Evolutionary conservation across 257 asterid species (phyloP), one percentile per base, ranked within the genome.

Genomic region (Solanum dulcamara): DNA sequence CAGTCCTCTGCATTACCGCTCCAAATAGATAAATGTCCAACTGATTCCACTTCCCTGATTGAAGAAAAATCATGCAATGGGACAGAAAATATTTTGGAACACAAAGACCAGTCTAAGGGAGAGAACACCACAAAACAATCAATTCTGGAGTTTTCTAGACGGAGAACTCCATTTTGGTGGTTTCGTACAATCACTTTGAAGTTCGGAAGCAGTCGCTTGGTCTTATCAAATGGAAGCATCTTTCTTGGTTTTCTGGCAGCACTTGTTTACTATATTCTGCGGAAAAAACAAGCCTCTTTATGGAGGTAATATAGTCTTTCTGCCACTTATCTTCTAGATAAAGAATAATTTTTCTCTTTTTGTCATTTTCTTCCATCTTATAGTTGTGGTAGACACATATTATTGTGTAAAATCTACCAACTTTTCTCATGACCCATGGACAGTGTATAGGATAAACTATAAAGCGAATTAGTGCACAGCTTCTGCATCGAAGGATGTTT

Each of bases 151-250:
- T 88, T 93, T 74, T 88, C 94, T 87, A 85, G 89, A 81, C 89
- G 89, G 81, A 88, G 68, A 86, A 92, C 82, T 89, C 93, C 91
- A 85, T 85, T 88, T 64, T 88, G 92, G 94, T 96, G 96, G 97
- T 95, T 93, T 87, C 97, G 91, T 44, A 89, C 89, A 62, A 46
- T 94, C 85, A 91, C 88, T 68, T 86, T 93, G 87, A 95, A 92
- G 92, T 84, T 95, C 10, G 94, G 97, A 71, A 90, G 82, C 80
- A 59, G 77, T 86, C 90, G 62, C 79, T 75, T 94, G 57, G 88
- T 85, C 46, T 32, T 96, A 83, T 93, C 97, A 74, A 95, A 89
- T 86, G 93, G 94, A 87, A 96, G 92, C 72, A 60, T 94, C 83
- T 87, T 92, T 55, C 84, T 93, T 83, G 92, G 91, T 66, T 88